Conservation (phyloP, 257 asterid genomes). For the Nicotiana noctiflora region DNA sequence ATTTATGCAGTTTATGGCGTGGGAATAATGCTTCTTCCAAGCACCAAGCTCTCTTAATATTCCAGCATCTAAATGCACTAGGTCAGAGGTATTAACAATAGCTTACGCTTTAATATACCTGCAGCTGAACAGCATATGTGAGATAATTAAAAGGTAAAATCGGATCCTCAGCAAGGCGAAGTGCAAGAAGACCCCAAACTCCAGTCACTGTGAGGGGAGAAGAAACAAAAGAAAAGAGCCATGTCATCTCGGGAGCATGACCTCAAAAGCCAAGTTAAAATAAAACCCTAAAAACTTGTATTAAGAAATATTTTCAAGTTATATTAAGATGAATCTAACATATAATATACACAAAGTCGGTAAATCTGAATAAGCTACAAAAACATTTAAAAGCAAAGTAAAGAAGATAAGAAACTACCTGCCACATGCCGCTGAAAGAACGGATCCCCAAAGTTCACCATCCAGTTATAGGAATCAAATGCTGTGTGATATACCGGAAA, state of each 20-base stretch:
- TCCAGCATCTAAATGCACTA: neutral
- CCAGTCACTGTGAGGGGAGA: conserved; percentile 47
- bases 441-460: conserved; percentile 75
- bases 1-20: neutral
- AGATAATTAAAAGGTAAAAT: conserved; percentile 78
- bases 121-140: conserved; percentile 67
- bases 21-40: neutral
- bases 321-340: neutral
- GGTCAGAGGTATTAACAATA: neutral
- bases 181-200: conserved; percentile 90
- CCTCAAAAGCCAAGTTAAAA: neutral
- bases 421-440: conserved; percentile 79
- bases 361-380: neutral
- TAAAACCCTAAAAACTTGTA: neutral
- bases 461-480: conserved; percentile 89
- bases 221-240: neutral
- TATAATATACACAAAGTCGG: neutral
- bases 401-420: conserved; percentile 33
- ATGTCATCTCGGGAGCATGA: neutral
- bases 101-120: conserved; percentile 32
- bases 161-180: conserved; percentile 75
- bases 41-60: neutral
- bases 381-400: neutral
- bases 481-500: conserved; percentile 95
- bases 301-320: neutral